Evolutionary conservation across 2,329 filamentous ascomycete genomes (phyloP), one percentile per base, ranked within the genome.

Genomic region (Penicillium sp.): DNA sequence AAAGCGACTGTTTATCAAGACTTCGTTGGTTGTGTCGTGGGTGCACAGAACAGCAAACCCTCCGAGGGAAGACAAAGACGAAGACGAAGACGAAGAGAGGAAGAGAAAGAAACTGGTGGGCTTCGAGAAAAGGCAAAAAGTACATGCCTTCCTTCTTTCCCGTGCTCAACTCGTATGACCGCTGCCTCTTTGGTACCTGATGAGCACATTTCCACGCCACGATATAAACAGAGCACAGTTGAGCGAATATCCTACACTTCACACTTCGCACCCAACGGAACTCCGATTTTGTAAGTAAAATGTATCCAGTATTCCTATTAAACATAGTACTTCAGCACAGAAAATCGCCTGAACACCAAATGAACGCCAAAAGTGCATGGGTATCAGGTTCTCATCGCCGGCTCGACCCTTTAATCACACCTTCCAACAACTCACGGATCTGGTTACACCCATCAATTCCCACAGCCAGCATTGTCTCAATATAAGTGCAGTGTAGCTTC

Each of bases 391-490:
- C 39, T 37, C 39, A 37, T 53, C 20, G 57, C 50, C 61, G 57
- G 37, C 57, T 67, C 6, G 70, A 68, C 47, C 85, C 86, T 72
- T 88, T 86, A 48, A 98, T 88, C 14, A 96, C 88, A 6, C 83
- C 82, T 75, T 98, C 93, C 69, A 99, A 73, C 52, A 96, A 89
- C 66, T 87, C 84, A 64, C 91, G 85, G 41, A 98, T 88, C 73
- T 93, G 89, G 77, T 89, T 92, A 76, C 94, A 98, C 5, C 93
- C 95, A 73, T 97, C 93, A 51, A 97, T 87, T 0, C 90, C 94
- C 1, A 96, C 92, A 0, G 91, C 92, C 68, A 99, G 79, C 93
- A 99, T 96, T 1, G 90, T 90, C 79, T 99, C 94, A 60, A 98
- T 73, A 58, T 92, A 85, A 15, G 75, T 76, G 63, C 90, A 86